Evolutionary conservation across 306 rosid genomes (phyloP).

Genomic region (Gillenia trifoliata): DNA sequence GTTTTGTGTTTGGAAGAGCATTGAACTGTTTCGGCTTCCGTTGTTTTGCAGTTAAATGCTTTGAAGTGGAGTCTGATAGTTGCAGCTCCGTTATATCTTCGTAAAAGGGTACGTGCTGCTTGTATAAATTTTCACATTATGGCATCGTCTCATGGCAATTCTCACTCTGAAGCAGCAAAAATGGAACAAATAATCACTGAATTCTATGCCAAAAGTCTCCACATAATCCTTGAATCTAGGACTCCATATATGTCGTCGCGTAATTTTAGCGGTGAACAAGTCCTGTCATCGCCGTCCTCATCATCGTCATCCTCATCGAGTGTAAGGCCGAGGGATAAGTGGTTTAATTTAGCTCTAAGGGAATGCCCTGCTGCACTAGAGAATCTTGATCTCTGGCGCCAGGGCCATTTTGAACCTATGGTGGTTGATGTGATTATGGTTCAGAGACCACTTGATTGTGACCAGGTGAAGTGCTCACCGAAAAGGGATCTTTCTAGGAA

Average conservation of each 20-base stretch:
- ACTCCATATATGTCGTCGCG: constrained; percentile 51
- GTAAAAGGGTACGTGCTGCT: constrained; percentile 5
- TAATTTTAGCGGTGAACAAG: constrained; percentile 52
- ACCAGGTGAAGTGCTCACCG: constrained; percentile 39
- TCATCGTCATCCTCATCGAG: constrained; percentile 69
- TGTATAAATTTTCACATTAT: constrained; percentile 18
- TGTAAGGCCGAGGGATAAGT: constrained; percentile 74
- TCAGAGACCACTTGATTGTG: constrained; percentile 44
- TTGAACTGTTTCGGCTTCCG: not conserved
- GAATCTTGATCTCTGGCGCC: constrained; percentile 67
- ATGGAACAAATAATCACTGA: constrained; percentile 74
- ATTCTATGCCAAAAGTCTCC: constrained; percentile 70
- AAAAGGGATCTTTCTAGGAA: constrained; percentile 37
- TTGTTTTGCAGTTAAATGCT: constrained; percentile 14
- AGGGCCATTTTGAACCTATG: constrained; percentile 52
- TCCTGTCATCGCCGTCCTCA: constrained; percentile 56
- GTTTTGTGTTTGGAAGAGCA: not conserved
- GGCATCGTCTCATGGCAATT: constrained; percentile 57
- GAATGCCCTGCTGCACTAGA: constrained; percentile 66
- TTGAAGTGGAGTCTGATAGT: not conserved
- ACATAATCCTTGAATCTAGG: constrained; percentile 80
- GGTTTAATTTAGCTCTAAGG: constrained; percentile 79
- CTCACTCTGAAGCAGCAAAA: constrained; percentile 63
- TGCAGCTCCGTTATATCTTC: not conserved
- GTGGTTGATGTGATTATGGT: constrained; percentile 78